Evolutionary conservation across 2,329 filamentous ascomycete species (phyloP), one percentile per base, ranked within the genome.

Genomic region (Arthrobotrys conoides): DNA sequence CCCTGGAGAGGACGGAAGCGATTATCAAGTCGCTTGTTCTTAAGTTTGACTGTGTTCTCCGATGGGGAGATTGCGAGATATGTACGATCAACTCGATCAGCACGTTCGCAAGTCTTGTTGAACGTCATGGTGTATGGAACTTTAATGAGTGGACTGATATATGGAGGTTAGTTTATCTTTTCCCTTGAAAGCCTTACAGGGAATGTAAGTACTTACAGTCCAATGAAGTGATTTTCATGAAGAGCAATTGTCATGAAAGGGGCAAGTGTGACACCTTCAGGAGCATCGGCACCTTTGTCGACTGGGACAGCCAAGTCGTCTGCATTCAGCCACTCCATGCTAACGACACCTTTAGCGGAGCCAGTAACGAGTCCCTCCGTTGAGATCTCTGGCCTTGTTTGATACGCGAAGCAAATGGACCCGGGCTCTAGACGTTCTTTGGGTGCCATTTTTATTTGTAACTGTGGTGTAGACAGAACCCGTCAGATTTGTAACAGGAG

Each of bases 281-380:
- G 53, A 9, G 63, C 53, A 20, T 64, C 61, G 9, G 61, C 18
- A 5, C 51, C 68, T 16, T 53, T 30, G 9, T 69, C 75, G 3
- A 72, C 30, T 44, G 51, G 36, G 33, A 69, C 27, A 3, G 53
- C n/a, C 16, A 78, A 57, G 36, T 78, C 75, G 9, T 78, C 68
- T 30, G 75, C 75, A 48, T 78, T 55, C 6, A 78, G 48, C 75
- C 75, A 78, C 18, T 78, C 59, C 75, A 78, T 78, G 30, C 27
- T 59, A 6, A 78, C 75, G 5, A 78, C 67, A 65, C 72, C 75
- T 48, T 78, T 78, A 0, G 63, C 64, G 24, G 75, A 78, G 9
- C 75, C 75, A 24, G 27, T 72, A 22, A 78, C 22, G 3, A 6
- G 9, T 46, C 75, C 75, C 16, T 18, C 36, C 4, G 63, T 64